A percentile compares a stretch with the other conserved stretches of the same genome.
Conservation (phyloP, 108 stramenopile genomes). For the Skeletonema menzelii region DNA sequence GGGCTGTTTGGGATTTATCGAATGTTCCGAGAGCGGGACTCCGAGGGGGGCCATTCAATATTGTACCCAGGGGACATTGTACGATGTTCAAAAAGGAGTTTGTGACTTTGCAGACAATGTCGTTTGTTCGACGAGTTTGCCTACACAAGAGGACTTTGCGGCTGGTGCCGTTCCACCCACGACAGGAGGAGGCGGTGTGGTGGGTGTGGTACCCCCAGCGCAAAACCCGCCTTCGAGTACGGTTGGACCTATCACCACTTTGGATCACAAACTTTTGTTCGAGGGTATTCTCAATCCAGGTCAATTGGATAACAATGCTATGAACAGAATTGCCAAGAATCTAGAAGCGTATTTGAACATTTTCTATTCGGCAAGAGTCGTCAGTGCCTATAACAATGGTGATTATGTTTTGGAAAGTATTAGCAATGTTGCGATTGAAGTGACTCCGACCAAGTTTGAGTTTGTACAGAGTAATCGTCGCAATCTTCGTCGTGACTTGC, state of each 20-base stretch:
- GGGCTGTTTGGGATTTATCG: conserved; percentile 33
- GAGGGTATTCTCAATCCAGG: conserved; percentile 15
- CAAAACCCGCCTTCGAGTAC: neutral
- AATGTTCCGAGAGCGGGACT: conserved; percentile 17
- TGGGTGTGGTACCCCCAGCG: neutral
- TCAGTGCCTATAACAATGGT: neutral
- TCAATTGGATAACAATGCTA: neutral
- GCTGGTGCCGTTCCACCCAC: neutral
- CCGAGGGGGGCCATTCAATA: neutral
- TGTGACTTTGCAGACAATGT: conserved; percentile 34
- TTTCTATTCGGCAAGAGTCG: conserved; percentile 15
- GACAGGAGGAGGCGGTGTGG: neutral
- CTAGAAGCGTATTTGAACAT: conserved; percentile 31
- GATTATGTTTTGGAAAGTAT: conserved; percentile 34
- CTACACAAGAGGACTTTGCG: neutral
- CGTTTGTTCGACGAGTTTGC: conserved; percentile 14
- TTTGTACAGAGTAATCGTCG: neutral
- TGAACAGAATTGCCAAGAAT: conserved; percentile 15
- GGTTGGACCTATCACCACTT: conserved; percentile 27
- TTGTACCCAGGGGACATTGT: conserved; percentile 28
- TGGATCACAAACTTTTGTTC: conserved; percentile 23
- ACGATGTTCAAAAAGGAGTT: conserved; percentile 12
- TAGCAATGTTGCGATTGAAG: conserved; percentile 15
- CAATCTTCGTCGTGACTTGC: conserved; percentile 5
- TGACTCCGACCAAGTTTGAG: conserved; percentile 13